Base-by-base conservation (phyloP, 768 basidiomycete species). In the Pisolithus tinctorius region DNA sequence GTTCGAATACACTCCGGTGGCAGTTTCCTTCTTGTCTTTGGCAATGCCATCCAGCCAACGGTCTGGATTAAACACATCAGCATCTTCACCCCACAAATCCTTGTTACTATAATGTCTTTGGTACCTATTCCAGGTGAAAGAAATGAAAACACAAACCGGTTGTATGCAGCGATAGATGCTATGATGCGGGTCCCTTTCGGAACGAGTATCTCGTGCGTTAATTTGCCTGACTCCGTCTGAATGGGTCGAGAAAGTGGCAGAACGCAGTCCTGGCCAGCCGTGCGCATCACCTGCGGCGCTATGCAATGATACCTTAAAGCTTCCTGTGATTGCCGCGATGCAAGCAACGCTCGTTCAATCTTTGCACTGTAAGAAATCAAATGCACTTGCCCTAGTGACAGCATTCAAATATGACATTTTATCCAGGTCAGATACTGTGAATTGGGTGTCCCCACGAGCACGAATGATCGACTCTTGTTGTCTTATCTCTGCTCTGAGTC, bases 191-290 rank as follows among this genome's bases (percentile, higher is more conserved):
- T 74, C 8, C 78, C 78, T 53, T 78, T 75, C 0, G 76, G 73
- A 20, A 84, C 65, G 4, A 74, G 71, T 10, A 83, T 45, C 48
- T 77, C 69, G 8, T 57, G 63, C 36, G 78, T 60, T 9, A 67
- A 50, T 50, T 74, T 65, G 4, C 81, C 82, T 1, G 71, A 70
- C 23, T 65, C 66, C 3, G 74, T 76, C 48, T 56, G 66, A 42
- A 83, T 72, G 1, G 81, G 79, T 50, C 65, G 73, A 6, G 79
- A 75, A 36, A 88, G 73, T 0, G 86, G 82, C 17, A 88, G 61
- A 29, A 82, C 60, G 50, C 83, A 78, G 55, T 86, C 20, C 20
- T 20, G 20, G 20, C 20, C 20, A 20, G 20, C 20, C 20, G 20
- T 20, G 20, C 20, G 20, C 20, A 20, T 20, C 20, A 20, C 20